Base-by-base conservation (phyloP, 2,329 filamentous ascomycete genomes). In the Alternaria angustiovoidea region DNA sequence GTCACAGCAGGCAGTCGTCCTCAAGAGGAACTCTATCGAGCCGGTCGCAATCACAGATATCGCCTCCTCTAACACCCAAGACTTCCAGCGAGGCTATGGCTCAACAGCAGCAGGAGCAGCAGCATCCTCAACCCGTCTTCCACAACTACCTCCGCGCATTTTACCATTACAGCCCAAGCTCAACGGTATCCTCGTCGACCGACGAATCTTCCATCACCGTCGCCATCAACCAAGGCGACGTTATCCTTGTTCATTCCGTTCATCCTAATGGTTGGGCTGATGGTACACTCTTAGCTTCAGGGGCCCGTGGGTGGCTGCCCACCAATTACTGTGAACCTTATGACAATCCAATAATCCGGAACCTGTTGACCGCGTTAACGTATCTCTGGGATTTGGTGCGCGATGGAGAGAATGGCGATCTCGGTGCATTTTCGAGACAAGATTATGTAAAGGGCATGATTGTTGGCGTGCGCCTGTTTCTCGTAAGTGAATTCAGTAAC, bases 201-300 rank as follows among this genome's bases (percentile, higher is more conserved):
- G 91, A 81, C 43, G 81, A 81, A 43, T 79, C 80, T 6, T 81
- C 82, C 22, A 81, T 98, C 56, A 98, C 94, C 11, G 84, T 97
- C 11, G 91, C 93, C 22, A 85, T 99, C 57, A 91, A 92, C 68
- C 90, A 95, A 75, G 95, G 95, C 60, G 95, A 99, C 73, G 88
- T 99, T 49, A 90, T 99, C 54, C 81, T 99, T 59, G 91, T 99
- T 22, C 95, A 99, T 79, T 97, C 95, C 4, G 92, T 98, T 67
- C 95, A 99, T 79, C 95, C 93, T 62, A 99, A 98, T 81, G 95
- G 95, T 69, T 99, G 95, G 95, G 95, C 95, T 32, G 95, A 99
- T 78, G 95, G 95, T 52, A 99, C 95, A 1, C 83, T 97, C 41
- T 81, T 99, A 62, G 86, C 90, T 24, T 92, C 93, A 3, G 94